Percentiles rank a stretch among this genome's conserved stretches.
Conservation (phyloP, 2,329 filamentous ascomycete species). For the Ceratocystis huliohia region DNA sequence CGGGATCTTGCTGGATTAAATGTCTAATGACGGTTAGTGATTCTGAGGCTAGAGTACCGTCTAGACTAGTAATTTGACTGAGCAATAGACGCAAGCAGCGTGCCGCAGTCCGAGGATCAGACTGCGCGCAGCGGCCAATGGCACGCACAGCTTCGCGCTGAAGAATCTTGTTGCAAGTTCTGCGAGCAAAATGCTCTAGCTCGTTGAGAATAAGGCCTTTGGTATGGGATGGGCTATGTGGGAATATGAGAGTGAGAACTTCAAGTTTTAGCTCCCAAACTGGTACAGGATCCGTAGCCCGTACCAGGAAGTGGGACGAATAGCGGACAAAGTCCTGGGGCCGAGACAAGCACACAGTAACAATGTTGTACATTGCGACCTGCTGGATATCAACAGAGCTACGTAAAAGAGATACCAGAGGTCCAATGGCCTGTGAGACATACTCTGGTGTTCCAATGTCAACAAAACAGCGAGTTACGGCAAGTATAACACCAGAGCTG, state of each 20-base stretch:
- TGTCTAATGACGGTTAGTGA: constrained; percentile 90
- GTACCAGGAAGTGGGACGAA: constrained; percentile 77
- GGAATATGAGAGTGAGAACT: constrained; percentile 79
- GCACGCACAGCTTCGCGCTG: constrained; percentile 83
- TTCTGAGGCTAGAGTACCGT: constrained; percentile 80
- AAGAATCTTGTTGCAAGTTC: constrained; percentile 53
- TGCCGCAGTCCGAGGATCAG: constrained; percentile 54
- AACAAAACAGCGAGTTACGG: constrained; percentile 72
- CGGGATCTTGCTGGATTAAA: constrained; percentile 81
- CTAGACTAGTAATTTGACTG: constrained; percentile 74
- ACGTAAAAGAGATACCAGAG: constrained; percentile 72
- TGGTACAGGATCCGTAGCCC: constrained; percentile 61
- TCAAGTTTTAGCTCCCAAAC: constrained; percentile 91
- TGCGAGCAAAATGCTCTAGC: constrained; percentile 80
- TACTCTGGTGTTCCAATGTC: constrained; percentile 72
- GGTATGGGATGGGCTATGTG: constrained; percentile 58
- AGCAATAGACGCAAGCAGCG: constrained; percentile 74
- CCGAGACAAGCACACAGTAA: constrained; percentile 69
- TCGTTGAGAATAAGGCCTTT: constrained; percentile 86
- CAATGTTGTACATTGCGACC: constrained; percentile 84
- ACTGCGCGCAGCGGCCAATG: constrained; percentile 85
- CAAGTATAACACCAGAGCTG: constrained; percentile 83
- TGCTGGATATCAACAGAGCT: constrained; percentile 79
- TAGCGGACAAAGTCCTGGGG: constrained; percentile 79
- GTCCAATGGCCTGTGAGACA: constrained; percentile 62